A percentile compares a stretch with the other conserved stretches of the same genome.
Evolutionary conservation across 2,329 filamentous ascomycete genomes (phyloP).

Genomic region (Helicocarpus griseus): DNA sequence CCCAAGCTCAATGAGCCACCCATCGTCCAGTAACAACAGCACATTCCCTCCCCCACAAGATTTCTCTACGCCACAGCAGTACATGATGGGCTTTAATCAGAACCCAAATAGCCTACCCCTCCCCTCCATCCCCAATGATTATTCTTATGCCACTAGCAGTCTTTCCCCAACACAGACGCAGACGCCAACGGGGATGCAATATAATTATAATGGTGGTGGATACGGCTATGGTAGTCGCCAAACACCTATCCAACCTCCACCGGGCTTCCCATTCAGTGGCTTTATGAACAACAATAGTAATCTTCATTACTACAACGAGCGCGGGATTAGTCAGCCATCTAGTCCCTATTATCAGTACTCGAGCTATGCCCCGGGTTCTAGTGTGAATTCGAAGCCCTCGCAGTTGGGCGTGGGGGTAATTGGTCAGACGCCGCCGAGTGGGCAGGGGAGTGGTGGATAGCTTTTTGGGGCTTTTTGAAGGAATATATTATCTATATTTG

Average conservation of each 20-base stretch:
- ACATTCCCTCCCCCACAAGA: background rate
- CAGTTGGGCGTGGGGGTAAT: conserved; percentile 17
- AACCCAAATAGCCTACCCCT: conserved; percentile 16
- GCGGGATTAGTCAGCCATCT: background rate
- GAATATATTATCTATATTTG: background rate
- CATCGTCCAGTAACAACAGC: conserved; percentile 3
- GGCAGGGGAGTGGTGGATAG: conserved; percentile 36
- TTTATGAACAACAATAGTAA: background rate
- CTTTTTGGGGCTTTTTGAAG: conserved; percentile 1
- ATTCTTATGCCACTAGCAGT: conserved; percentile 2
- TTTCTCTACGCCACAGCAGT: conserved; percentile 16
- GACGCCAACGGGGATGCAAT: background rate
- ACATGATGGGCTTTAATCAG: conserved; percentile 15
- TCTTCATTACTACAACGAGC: background rate
- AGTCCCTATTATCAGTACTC: background rate
- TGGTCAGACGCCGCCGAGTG: conserved; percentile 39
- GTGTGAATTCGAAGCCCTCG: background rate
- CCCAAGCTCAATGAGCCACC: no score
- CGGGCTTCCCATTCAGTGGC: background rate
- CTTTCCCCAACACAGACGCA: conserved; percentile 5
- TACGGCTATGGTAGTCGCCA: background rate
- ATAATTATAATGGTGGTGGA: background rate
- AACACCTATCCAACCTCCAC: conserved; percentile 3
- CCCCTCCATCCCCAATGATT: conserved; percentile 1
- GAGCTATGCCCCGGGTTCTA: background rate